Evolutionary conservation across 1,284 basidiomycete species (phyloP).

Genomic region (Spongiforma sp.): DNA sequence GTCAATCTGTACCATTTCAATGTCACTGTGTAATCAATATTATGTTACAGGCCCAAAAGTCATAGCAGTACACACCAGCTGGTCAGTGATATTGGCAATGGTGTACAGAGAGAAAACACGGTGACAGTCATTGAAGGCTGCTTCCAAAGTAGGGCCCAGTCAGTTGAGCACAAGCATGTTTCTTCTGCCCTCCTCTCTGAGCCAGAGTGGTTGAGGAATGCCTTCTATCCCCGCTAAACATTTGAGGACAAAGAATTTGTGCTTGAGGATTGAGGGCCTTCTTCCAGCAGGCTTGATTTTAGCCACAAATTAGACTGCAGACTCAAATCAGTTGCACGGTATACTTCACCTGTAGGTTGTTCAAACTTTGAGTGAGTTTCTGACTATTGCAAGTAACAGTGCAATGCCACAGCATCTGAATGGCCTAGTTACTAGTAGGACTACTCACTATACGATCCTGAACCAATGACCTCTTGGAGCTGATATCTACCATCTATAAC

Average conservation of each 20-base stretch:
- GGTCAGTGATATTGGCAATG: not conserved
- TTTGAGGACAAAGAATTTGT: not conserved
- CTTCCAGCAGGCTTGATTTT: not conserved
- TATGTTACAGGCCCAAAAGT: too few species aligned
- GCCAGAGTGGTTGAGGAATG: not conserved
- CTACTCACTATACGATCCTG: not conserved
- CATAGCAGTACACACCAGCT: not conserved
- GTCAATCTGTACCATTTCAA: too few species aligned
- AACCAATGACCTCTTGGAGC: not conserved
- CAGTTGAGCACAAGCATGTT: not conserved
- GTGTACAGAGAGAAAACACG: not conserved
- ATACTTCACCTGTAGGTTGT: not conserved
- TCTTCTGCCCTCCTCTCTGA: not conserved
- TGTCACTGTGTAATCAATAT: too few species aligned
- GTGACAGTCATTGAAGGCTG: not conserved
- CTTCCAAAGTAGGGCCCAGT: not conserved
- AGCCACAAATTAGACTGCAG: not conserved
- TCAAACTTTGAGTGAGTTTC: too few species aligned
- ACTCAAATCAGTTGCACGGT: not conserved
- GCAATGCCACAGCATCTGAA: too few species aligned
- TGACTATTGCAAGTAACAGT: too few species aligned
- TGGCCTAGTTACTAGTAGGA: not conserved
- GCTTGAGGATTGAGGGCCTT: not conserved
- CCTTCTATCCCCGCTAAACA: not conserved
- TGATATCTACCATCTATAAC: not conserved